Conservation (phyloP, 805 yeast species). For the Hanseniaspora jakobsenii region DNA sequence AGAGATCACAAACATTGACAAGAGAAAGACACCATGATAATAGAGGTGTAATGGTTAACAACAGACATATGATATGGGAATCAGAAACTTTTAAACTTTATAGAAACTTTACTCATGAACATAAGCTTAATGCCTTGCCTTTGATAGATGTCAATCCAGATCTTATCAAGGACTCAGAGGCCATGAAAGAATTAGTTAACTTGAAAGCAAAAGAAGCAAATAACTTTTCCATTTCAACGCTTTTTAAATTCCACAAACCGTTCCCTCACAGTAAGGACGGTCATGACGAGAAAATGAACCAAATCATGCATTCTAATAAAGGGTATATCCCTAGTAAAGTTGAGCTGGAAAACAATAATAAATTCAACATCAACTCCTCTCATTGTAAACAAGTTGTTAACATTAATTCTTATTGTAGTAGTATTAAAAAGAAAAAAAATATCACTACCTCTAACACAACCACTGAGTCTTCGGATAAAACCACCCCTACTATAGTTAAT, state of each 20-base stretch:
- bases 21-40: constrained; percentile 6
- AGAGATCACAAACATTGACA: constrained; percentile 7
- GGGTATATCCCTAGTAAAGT: constrained; percentile 11
- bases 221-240: constrained; percentile 10
- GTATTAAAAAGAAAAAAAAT: constrained; percentile 8
- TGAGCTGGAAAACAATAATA: constrained; percentile 14
- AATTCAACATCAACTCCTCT: constrained; percentile 16
- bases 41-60: constrained; percentile 10
- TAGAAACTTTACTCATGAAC: constrained; percentile 25
- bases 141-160: constrained; percentile 14
- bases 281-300: not conserved
- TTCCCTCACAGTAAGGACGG: constrained; percentile 3
- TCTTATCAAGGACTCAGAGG: constrained; percentile 3
- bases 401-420: constrained; percentile 5
- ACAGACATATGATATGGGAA: constrained; percentile 17
- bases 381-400: constrained; percentile 11
- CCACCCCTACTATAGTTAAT: constrained; percentile 23
- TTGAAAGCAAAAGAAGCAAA: constrained; percentile 5
- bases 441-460: not conserved
- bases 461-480: not conserved
- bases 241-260: constrained; percentile 12
- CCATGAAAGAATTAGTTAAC: constrained; percentile 3
- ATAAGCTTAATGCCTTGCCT: constrained; percentile 21
- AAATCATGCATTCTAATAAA: constrained; percentile 3
- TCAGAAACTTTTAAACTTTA: constrained; percentile 22